Conservation (phyloP, 2,329 filamentous ascomycete species). For the Epichloe gansuensis region DNA sequence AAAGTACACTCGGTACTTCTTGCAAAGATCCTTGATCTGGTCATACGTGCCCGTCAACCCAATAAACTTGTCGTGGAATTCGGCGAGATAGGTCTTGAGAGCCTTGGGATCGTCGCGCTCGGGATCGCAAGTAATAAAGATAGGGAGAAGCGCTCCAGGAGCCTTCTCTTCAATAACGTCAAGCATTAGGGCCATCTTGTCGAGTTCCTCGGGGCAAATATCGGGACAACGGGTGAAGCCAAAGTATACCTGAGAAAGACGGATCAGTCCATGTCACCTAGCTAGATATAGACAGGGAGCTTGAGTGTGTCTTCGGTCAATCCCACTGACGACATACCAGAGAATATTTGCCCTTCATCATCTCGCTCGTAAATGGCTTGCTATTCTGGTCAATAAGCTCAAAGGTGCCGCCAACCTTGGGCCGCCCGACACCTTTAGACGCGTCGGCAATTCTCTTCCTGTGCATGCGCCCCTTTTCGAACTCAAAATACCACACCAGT, state of each 20-base stretch:
- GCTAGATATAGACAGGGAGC: too few species aligned
- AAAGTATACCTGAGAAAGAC: slow-evolving; percentile 65
- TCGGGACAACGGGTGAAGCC: slow-evolving; percentile 97
- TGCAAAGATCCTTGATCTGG: slow-evolving; percentile 87
- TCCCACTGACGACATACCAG: slow-evolving; percentile 40
- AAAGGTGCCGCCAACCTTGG: slow-evolving; percentile 86
- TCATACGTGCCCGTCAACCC: slow-evolving; percentile 91
- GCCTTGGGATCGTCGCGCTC: slow-evolving; percentile 78
- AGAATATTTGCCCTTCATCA: slow-evolving; percentile 77
- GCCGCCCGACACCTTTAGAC: slow-evolving; percentile 81
- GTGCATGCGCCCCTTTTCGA: slow-evolving; percentile 84
- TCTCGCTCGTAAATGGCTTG: slow-evolving; percentile 59
- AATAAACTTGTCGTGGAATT: slow-evolving; percentile 79
- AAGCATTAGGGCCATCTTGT: slow-evolving; percentile 97
- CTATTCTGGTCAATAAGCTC: slow-evolving; percentile 72
- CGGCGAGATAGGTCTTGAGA: slow-evolving; percentile 70
- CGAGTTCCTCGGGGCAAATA: slow-evolving; percentile 96
- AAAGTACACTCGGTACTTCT: slow-evolving; percentile 94
- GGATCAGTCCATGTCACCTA: neutral
- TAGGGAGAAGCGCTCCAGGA: slow-evolving; percentile 49
- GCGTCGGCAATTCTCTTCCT: slow-evolving; percentile 80
- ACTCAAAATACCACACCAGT: slow-evolving; percentile 81
- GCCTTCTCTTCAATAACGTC: slow-evolving; percentile 49
- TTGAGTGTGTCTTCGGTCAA: neutral
- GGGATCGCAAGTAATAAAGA: slow-evolving; percentile 95